A percentile compares a stretch with the other conserved stretches of the same genome.
phyloP scores from a whole-genome alignment of 78 protist genomes.

The Dictyostelium firmibasis region DNA sequence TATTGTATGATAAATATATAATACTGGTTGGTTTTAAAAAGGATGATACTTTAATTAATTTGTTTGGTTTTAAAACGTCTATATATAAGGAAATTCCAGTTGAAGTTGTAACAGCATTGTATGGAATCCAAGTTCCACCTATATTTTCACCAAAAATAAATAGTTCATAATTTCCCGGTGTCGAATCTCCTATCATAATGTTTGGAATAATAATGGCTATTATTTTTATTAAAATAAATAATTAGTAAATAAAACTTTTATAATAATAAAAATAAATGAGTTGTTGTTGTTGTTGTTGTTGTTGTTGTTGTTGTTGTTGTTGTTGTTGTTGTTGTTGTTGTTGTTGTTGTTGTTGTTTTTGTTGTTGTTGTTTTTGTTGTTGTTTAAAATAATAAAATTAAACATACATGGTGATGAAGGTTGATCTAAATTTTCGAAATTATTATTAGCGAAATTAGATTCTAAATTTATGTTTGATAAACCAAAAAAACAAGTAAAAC shows the following conservation, averaged over 20 bases:
- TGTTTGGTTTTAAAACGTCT: background rate
- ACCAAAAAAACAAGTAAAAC: background rate
- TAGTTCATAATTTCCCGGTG: background rate
- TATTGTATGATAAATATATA: too few species aligned
- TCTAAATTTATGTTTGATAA: background rate
- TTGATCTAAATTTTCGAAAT: background rate
- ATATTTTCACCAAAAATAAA: background rate
- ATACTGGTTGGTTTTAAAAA: too few species aligned
- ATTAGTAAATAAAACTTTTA: too few species aligned
- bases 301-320: too few species aligned
- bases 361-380: too few species aligned
- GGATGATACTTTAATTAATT: background rate
- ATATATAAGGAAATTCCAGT: background rate
- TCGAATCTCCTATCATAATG: background rate
- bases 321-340: too few species aligned
- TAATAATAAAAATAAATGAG: background rate
- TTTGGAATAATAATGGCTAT: background rate
- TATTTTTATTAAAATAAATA: too few species aligned
- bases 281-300: too few species aligned
- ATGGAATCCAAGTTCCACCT: background rate
- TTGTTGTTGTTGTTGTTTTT: too few species aligned
- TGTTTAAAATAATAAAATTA: too few species aligned
- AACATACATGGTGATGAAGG: background rate
- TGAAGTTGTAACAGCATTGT: background rate
- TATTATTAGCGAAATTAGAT: background rate